Conservation (phyloP, 495 filamentous ascomycete species). For the Neurospora sp. region DNA sequence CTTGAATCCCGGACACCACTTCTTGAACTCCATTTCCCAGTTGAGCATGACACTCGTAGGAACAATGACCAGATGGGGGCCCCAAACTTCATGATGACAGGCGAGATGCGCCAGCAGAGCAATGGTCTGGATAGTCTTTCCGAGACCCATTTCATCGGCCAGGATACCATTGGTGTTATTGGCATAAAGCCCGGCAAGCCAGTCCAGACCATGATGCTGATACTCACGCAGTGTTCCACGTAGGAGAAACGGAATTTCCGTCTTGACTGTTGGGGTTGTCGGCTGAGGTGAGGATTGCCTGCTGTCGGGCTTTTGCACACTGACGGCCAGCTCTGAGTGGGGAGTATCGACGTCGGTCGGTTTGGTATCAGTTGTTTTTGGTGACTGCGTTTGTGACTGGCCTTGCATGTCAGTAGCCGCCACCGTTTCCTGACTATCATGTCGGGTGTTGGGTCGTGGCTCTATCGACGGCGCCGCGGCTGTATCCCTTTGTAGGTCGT, state of each 20-base stretch:
- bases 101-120: constrained; percentile 89
- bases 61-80: constrained; percentile 90
- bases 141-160: constrained; percentile 99
- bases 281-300: constrained; percentile 33
- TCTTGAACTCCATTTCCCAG: constrained; percentile 99
- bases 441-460: constrained; percentile 11
- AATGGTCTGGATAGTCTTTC: constrained; percentile 98
- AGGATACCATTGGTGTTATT: constrained; percentile 93
- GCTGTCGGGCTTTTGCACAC: constrained; percentile 24
- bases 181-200: constrained; percentile 88
- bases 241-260: constrained; percentile 76
- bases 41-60: constrained; percentile 98
- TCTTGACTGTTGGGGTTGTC: constrained; percentile 40
- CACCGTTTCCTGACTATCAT: constrained; percentile 25
- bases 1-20: constrained; percentile 97
- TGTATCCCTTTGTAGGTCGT: background rate
- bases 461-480: constrained; percentile 16
- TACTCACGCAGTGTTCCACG: constrained; percentile 91
- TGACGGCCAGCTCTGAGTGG: constrained; percentile 45
- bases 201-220: constrained; percentile 92
- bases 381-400: constrained; percentile 40
- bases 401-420: constrained; percentile 28
- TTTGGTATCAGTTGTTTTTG: constrained; percentile 55
- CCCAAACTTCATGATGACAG: constrained; percentile 85
- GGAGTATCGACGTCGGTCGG: constrained; percentile 59